Conservation (phyloP, 202 grass and related monocot genomes). For the Dendrocalamus latiflorus region DNA sequence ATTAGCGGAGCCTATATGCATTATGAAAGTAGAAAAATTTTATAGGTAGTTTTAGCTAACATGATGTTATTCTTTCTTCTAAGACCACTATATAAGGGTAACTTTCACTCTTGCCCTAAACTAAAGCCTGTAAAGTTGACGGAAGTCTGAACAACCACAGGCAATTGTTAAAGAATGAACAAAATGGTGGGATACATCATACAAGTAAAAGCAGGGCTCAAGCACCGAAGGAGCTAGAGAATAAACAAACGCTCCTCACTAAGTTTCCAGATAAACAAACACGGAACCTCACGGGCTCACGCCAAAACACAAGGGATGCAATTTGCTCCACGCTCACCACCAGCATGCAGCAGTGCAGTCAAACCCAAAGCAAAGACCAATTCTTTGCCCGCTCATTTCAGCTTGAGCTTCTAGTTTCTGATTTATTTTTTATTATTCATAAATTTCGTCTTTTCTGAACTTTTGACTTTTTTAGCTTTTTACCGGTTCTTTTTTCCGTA, state of each 20-base stretch:
- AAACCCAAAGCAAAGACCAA: neutral
- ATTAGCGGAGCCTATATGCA: no score
- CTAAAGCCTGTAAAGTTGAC: slow-evolving; percentile 21
- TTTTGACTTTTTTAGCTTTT: no score
- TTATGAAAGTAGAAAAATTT: no score
- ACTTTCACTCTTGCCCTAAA: no score
- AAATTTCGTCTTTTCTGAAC: no score
- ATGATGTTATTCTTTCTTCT: no score
- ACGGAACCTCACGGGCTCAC: neutral
- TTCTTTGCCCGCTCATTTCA: no score
- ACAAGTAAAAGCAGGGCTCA: slow-evolving; percentile 23
- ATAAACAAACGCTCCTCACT: neutral
- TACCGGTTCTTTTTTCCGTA: no score
- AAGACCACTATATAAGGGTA: no score
- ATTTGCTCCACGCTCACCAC: neutral
- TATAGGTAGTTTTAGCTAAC: no score
- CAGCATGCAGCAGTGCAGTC: neutral
- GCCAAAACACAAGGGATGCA: neutral
- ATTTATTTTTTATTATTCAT: no score
- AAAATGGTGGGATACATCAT: slow-evolving; percentile 4
- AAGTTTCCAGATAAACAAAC: neutral
- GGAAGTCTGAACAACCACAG: slow-evolving; percentile 1
- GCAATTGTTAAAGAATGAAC: slow-evolving; percentile 22
- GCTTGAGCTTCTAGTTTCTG: no score
- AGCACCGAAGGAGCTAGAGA: neutral